Conservation (phyloP, 306 rosid genomes). For the Glycyrrhiza uralensis region DNA sequence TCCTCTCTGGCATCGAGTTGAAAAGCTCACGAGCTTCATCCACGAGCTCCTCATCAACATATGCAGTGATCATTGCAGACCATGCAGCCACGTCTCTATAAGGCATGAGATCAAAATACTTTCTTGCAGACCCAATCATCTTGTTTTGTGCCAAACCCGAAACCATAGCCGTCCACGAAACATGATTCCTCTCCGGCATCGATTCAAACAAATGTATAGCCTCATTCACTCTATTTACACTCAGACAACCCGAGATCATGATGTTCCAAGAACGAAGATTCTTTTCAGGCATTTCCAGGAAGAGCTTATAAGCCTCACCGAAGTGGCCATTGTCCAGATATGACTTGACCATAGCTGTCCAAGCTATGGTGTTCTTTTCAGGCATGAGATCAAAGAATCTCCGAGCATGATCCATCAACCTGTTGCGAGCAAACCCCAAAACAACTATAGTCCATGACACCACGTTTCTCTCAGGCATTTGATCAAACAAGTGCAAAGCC, state of each 20-base stretch:
- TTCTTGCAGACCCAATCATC: slow-evolving; percentile 35
- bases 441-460: slow-evolving; percentile 40
- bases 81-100: slow-evolving; percentile 40
- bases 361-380: slow-evolving; percentile 39
- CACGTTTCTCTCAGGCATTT: slow-evolving; percentile 45
- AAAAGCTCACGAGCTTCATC: slow-evolving; percentile 41
- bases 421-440: slow-evolving; percentile 42
- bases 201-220: slow-evolving; percentile 40
- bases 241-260: slow-evolving; percentile 48
- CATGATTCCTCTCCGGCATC: slow-evolving; percentile 36
- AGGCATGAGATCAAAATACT: slow-evolving; percentile 48
- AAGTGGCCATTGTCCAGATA: slow-evolving; percentile 40
- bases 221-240: slow-evolving; percentile 35
- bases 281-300: slow-evolving; percentile 38
- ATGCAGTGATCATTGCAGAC: slow-evolving; percentile 47
- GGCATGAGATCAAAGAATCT: slow-evolving; percentile 42
- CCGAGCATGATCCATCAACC: slow-evolving; percentile 31
- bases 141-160: slow-evolving; percentile 45
- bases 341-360: slow-evolving; percentile 52
- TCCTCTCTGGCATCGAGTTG: slow-evolving; percentile 40
- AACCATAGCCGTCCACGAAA: slow-evolving; percentile 52
- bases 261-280: slow-evolving; percentile 49
- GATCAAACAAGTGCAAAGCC: slow-evolving; percentile 32
- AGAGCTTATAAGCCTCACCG: slow-evolving; percentile 38
- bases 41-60: slow-evolving; percentile 35